These are phyloP conservation scores for Coemansia sp. DNA, from an alignment of 192 early-diverging fungal species.

Conservation along the genomic window DNA sequence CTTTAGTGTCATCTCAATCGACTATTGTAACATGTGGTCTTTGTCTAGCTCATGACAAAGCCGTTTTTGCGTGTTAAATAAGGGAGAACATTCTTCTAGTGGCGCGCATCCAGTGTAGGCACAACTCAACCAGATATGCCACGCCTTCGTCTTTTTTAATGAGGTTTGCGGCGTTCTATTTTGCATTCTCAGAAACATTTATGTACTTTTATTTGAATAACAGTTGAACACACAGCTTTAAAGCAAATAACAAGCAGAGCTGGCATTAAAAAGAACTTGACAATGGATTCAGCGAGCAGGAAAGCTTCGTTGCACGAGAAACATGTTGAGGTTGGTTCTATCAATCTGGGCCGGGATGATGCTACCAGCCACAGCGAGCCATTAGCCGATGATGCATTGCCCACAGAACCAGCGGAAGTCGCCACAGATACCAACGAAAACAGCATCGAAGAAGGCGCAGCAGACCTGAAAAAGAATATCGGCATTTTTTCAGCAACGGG, in stretches of 20 bases:
- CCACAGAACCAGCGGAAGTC: neutral
- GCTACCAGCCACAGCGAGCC: neutral
- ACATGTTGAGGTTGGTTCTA: neutral
- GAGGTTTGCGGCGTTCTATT: too few species aligned
- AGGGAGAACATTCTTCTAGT: too few species aligned
- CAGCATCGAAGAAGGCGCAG: neutral
- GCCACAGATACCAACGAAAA: neutral
- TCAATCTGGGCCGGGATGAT: neutral
- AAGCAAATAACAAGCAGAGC: too few species aligned
- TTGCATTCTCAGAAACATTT: too few species aligned
- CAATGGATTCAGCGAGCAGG: neutral
- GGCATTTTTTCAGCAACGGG: slow-evolving; percentile 64
- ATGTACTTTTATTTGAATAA: too few species aligned
- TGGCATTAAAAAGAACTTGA: neutral
- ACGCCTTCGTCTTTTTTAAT: too few species aligned
- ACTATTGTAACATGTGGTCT: neutral
- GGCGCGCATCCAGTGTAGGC: too few species aligned
- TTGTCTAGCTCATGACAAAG: neutral
- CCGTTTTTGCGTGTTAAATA: neutral
- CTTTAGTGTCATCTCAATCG: neutral
- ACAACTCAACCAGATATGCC: too few species aligned
- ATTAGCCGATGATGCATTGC: neutral
- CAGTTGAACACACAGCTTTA: too few species aligned
- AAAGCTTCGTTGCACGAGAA: neutral
- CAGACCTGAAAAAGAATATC: slow-evolving; percentile 33